Conservation (phyloP, 495 filamentous ascomycete genomes). For the Annulohypoxylon bovei region DNA sequence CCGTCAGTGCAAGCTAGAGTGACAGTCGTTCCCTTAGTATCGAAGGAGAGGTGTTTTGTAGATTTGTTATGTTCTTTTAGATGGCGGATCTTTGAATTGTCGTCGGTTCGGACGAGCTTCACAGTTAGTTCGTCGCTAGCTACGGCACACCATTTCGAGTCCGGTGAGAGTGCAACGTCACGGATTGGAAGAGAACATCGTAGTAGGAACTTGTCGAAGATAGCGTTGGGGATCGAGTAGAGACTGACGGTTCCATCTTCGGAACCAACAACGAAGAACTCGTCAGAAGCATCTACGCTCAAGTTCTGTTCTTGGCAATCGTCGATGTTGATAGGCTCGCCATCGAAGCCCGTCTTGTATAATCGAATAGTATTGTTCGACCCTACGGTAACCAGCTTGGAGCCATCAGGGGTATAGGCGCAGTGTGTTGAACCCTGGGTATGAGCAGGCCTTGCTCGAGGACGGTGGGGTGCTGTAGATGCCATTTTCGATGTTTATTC, state of each 20-base stretch:
- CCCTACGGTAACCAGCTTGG: slow-evolving; percentile 80
- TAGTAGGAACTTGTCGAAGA: slow-evolving; percentile 80
- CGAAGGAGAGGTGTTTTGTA: slow-evolving; percentile 90
- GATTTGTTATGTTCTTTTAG: slow-evolving; percentile 83
- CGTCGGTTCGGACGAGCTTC: slow-evolving; percentile 82
- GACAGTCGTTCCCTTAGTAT: slow-evolving; percentile 79
- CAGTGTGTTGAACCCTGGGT: slow-evolving; percentile 62
- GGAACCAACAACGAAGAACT: slow-evolving; percentile 84
- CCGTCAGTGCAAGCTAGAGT: slow-evolving; percentile 90
- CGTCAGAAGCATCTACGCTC: slow-evolving; percentile 79
- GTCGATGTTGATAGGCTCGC: slow-evolving; percentile 89
- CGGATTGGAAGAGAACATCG: slow-evolving; percentile 84
- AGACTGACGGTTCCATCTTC: slow-evolving; percentile 94
- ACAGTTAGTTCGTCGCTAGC: slow-evolving; percentile 95
- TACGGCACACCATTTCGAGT: slow-evolving; percentile 90
- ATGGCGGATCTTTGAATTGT: slow-evolving; percentile 76
- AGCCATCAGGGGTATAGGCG: slow-evolving; percentile 66
- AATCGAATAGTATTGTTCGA: slow-evolving; percentile 90
- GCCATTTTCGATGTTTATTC: slow-evolving; percentile 50
- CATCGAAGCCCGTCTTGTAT: slow-evolving; percentile 88
- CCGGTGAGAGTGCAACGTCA: slow-evolving; percentile 83
- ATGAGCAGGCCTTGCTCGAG: slow-evolving; percentile 62
- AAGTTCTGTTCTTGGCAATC: slow-evolving; percentile 84
- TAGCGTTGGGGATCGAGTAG: slow-evolving; percentile 79
- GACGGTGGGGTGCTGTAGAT: slow-evolving; percentile 57